Percentiles rank a stretch among this genome's conserved stretches.
Conservation (phyloP, 2,329 filamentous ascomycete species). For the Ilyonectria robusta region DNA sequence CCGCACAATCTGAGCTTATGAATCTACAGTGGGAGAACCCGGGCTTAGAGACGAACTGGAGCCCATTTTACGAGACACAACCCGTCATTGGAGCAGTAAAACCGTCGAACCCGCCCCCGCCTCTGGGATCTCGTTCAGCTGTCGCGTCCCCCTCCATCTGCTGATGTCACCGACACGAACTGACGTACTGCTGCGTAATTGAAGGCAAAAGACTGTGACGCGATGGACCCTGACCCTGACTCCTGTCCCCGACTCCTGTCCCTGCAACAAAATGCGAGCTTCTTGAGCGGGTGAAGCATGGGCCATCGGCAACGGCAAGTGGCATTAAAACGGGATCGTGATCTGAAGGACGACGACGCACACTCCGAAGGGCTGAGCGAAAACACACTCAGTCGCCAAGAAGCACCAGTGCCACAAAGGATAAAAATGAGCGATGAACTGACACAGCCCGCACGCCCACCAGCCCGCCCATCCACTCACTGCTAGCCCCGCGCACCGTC, state of each 20-base stretch:
- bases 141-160: conserved; percentile 13
- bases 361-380: conserved; percentile 25
- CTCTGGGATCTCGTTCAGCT: not conserved
- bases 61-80: not conserved
- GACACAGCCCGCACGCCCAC: conserved; percentile 36
- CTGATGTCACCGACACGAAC: conserved; percentile 22
- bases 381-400: not conserved
- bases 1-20: conserved; percentile 6
- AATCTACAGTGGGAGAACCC: not conserved
- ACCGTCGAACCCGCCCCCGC: not conserved
- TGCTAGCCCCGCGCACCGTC: conserved; percentile 30
- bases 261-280: conserved; percentile 7
- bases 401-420: conserved; percentile 4
- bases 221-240: conserved; percentile 20
- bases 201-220: conserved; percentile 18
- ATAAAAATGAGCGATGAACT: conserved; percentile 23
- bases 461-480: conserved; percentile 12
- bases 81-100: not conserved
- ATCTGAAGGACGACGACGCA: conserved; percentile 16
- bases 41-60: too few relatives aligned
- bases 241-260: not conserved
- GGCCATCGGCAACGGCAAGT: conserved; percentile 21
- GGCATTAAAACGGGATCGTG: conserved; percentile 15
- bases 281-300: conserved; percentile 7
- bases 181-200: conserved; percentile 15